A percentile compares a stretch with the other conserved stretches of the same genome.
Conservation (phyloP, 1,284 basidiomycete genomes). For the Leccinum olivaceoglutinosum region DNA sequence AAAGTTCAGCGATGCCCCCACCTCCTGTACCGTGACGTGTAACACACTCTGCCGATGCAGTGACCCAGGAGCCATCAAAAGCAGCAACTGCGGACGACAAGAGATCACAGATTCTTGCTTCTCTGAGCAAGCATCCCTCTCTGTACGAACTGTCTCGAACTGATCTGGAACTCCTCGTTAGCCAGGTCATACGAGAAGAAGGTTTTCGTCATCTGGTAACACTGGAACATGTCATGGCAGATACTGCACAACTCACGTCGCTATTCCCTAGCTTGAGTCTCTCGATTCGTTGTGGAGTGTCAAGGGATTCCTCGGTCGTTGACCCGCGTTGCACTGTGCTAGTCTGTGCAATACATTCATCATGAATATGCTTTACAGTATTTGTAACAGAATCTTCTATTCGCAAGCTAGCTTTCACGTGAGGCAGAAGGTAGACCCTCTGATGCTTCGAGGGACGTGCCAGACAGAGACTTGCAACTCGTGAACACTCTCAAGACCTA, state of each 20-base stretch:
- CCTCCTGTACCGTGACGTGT: slow-evolving; percentile 17
- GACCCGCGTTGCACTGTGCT: slow-evolving; percentile 1
- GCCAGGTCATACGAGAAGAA: slow-evolving; percentile 51
- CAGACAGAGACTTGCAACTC: slow-evolving; percentile 50
- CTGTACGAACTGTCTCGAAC: slow-evolving; percentile 43
- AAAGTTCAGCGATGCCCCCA: slow-evolving; percentile 25
- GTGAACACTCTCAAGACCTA: slow-evolving; percentile 60
- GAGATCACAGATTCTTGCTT: slow-evolving; percentile 29
- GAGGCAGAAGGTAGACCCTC: slow-evolving; percentile 6
- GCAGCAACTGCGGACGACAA: slow-evolving; percentile 5
- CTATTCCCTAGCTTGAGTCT: slow-evolving; percentile 34
- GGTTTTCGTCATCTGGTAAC: slow-evolving; percentile 47
- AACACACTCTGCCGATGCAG: slow-evolving; percentile 4
- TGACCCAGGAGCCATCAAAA: slow-evolving; percentile 4
- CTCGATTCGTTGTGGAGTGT: slow-evolving; percentile 34
- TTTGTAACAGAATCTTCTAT: not conserved
- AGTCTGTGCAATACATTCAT: not conserved
- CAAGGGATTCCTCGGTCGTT: slow-evolving; percentile 34
- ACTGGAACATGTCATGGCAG: slow-evolving; percentile 1
- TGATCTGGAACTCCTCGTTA: slow-evolving; percentile 44
- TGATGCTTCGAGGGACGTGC: slow-evolving; percentile 30
- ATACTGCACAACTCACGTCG: slow-evolving; percentile 16
- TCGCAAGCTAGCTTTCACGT: not conserved
- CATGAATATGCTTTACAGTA: slow-evolving; percentile 1
- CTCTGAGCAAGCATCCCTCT: slow-evolving; percentile 36